Base-by-base conservation (phyloP, 768 basidiomycete genomes). In the Boletellus emodensis region DNA sequence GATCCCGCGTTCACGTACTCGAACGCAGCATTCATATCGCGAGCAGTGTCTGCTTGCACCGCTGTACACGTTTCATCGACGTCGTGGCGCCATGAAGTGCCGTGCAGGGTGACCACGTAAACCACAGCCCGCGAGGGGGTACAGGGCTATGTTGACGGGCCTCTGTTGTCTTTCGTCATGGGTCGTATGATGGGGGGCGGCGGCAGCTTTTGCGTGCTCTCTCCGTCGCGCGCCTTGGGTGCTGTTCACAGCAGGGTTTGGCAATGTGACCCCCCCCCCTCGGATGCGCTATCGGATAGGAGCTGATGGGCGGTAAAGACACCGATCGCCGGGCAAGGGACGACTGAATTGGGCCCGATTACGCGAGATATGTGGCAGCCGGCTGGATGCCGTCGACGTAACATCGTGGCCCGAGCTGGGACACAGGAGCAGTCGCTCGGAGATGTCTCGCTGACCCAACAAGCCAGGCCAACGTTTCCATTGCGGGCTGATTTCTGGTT, bases 31-130 rank as follows among this genome's bases (percentile, higher is more conserved):
- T 63, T 58, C 62, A 55, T 63, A 51, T 60, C 60, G 35, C 44
- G 52, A 49, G 44, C 48, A 52, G 36, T 46, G 53, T 55, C 51
- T 34, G 14, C 40, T 44, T 40, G 32, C 46, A 44, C 48, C 50
- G 46, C 41, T 49, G 20, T 34, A 55, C 59, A 63, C 64, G 63
- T 59, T 66, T 33, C 42, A 24, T 26, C 24, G 24, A 26, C 4
- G 5, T 26, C 24, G 24, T 26, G 63, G 58, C 54, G 56, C 46
- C 44, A 44, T 46, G 17, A 48, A 38, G 42, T 62, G 62, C 60
- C 51, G 44, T 57, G 55, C 52, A 65, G 62, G 63, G 58, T 63
- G 44, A 3, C 55, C 51, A 64, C 62, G 62, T 64, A 64, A 64
- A 54, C 51, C 58, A 64, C 62, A 65, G 63, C 63, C 56, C 45